A percentile compares a stretch with the other conserved stretches of the same genome.
Evolutionary conservation across 306 rosid genomes (phyloP).

Genomic region (Astragalus membranaceus): DNA sequence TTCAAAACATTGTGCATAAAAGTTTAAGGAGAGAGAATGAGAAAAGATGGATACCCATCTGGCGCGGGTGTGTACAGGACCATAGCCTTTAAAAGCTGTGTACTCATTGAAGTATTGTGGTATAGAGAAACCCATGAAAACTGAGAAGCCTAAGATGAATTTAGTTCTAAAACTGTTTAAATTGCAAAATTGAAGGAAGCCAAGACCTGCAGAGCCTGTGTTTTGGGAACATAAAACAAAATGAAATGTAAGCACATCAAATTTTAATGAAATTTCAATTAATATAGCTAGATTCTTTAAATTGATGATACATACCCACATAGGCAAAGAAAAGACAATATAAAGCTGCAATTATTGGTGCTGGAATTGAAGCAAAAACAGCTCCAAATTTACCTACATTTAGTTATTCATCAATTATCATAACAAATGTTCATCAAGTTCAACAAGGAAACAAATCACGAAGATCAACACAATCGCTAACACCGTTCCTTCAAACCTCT

Average conservation of each 20-base stretch:
- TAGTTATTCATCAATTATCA: no score
- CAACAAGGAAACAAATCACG: no score
- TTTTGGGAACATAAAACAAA: background rate
- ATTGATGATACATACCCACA: conserved; percentile 59
- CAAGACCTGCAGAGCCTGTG: conserved; percentile 86
- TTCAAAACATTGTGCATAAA: no score
- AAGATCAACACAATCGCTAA: no score
- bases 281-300: background rate
- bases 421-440: no score
- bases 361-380: conserved; percentile 92
- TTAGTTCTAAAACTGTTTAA: conserved; percentile 79
- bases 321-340: conserved; percentile 96
- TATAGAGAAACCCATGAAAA: conserved; percentile 83
- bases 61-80: conserved; percentile 81
- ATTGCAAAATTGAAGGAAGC: conserved; percentile 88
- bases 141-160: conserved; percentile 78
- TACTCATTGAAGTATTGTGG: conserved; percentile 97
- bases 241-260: background rate
- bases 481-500: no score
- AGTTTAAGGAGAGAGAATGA: no score
- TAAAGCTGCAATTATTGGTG: conserved; percentile 78
- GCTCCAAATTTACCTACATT: conserved; percentile 96
- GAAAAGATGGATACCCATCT: conserved; percentile 62
- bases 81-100: conserved; percentile 68
- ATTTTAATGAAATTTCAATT: background rate